A percentile compares a stretch with the other conserved stretches of the same genome.
Evolutionary conservation across 129 eudicot genomes (phyloP).

Genomic region (Centaurea solstitialis): DNA sequence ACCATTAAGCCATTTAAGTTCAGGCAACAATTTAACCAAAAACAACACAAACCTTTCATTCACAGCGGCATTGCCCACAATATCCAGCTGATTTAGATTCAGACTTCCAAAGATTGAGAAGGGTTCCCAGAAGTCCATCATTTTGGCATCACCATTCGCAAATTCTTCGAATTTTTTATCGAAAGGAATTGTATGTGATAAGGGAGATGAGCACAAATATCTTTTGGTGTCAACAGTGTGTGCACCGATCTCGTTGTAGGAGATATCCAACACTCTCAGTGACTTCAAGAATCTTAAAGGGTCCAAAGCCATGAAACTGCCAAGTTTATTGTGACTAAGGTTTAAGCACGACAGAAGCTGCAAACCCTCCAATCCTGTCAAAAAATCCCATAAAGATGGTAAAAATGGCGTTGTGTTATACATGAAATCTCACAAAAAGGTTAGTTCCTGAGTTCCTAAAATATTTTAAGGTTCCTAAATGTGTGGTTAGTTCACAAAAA

Average conservation of each 20-base stretch:
- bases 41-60: conserved; percentile 47
- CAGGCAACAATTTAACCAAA: conserved; percentile 59
- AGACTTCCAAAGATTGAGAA: conserved; percentile 53
- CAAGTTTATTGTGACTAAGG: conserved; percentile 67
- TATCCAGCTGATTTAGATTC: conserved; percentile 61
- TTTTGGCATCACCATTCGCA: conserved; percentile 11
- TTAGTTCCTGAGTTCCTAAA: too few species aligned
- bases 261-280: conserved; percentile 58
- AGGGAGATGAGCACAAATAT: conserved; percentile 75
- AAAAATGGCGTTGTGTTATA: not conserved
- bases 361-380: conserved; percentile 84
- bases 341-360: conserved; percentile 83
- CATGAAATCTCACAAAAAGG: too few species aligned
- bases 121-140: conserved; percentile 69
- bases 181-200: conserved; percentile 50
- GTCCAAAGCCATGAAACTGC: conserved; percentile 74
- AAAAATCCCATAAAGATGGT: not conserved
- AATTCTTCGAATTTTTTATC: conserved; percentile 43
- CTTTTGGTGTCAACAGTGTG: conserved; percentile 79
- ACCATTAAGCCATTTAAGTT: conserved; percentile 77
- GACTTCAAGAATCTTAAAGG: conserved; percentile 68
- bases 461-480: too few species aligned
- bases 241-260: conserved; percentile 79
- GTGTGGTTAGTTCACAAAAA: too few species aligned
- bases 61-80: conserved; percentile 57